Conservation (phyloP, 805 yeast genomes). For the Monosporozyma siamensis region DNA sequence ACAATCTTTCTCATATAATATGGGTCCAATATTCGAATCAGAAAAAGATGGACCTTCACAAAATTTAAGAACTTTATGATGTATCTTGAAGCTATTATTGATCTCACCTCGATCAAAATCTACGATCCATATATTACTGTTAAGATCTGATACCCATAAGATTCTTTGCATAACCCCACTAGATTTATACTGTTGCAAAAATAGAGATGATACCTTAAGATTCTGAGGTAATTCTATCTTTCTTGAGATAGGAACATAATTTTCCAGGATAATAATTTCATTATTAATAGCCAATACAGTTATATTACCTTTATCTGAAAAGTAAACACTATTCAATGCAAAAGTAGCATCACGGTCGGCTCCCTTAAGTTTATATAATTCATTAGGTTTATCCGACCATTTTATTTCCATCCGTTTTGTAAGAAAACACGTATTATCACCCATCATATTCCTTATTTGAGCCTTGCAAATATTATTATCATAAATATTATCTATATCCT, state of each 20-base stretch:
- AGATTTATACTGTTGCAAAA: background rate
- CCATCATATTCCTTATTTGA: background rate
- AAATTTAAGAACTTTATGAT: constrained; percentile 1
- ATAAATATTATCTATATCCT: background rate
- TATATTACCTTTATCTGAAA: constrained; percentile 2
- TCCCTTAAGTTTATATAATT: background rate
- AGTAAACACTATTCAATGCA: background rate
- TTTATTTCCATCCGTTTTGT: background rate
- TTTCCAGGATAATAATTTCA: constrained; percentile 5
- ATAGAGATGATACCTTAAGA: constrained; percentile 2
- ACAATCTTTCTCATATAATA: background rate
- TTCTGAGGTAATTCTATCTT: background rate
- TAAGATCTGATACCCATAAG: constrained; percentile 10
- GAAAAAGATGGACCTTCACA: background rate
- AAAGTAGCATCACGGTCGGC: background rate
- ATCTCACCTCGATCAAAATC: constrained; percentile 5
- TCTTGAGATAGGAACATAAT: background rate
- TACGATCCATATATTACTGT: constrained; percentile 13
- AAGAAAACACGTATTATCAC: background rate
- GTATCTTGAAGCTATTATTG: constrained; percentile 5
- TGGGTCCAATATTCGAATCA: background rate
- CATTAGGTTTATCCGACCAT: background rate
- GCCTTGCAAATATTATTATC: background rate
- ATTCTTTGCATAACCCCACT: background rate
- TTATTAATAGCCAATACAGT: constrained; percentile 8